A percentile compares a stretch with the other conserved stretches of the same genome.
phyloP scores from a whole-genome alignment of 176 grass and related monocot species.

The maize (Zea mays) region Zm-B73-REFERENCE-NAM-5.0 NC_050101.1:5414501-5415000 shows the following conservation, averaged over 20 bases:
- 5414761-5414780: slow-evolving; percentile 68
- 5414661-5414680: slow-evolving; percentile 56
- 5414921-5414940: slow-evolving; percentile 56
- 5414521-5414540: slow-evolving; percentile 62
- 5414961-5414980: slow-evolving; percentile 40
- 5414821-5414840: slow-evolving; percentile 31
- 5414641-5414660: slow-evolving; percentile 54
- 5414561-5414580: slow-evolving; percentile 59
- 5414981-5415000: slow-evolving; percentile 40
- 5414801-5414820: slow-evolving; percentile 59
- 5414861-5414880: slow-evolving; percentile 42
- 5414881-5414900: slow-evolving; percentile 40
- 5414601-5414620: slow-evolving; percentile 47
- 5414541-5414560: slow-evolving; percentile 55
- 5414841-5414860: slow-evolving; percentile 37
- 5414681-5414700: slow-evolving; percentile 62
- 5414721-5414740: slow-evolving; percentile 65
- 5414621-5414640: slow-evolving; percentile 59
- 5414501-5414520: slow-evolving; percentile 59
- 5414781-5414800: slow-evolving; percentile 58
- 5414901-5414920: slow-evolving; percentile 50
- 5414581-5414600: slow-evolving; percentile 49
- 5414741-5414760: slow-evolving; percentile 71
- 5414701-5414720: slow-evolving; percentile 34
- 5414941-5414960: slow-evolving; percentile 38